Evolutionary conservation across 805 yeast species (phyloP).

Genomic region (Ogataea paradorogensis): DNA sequence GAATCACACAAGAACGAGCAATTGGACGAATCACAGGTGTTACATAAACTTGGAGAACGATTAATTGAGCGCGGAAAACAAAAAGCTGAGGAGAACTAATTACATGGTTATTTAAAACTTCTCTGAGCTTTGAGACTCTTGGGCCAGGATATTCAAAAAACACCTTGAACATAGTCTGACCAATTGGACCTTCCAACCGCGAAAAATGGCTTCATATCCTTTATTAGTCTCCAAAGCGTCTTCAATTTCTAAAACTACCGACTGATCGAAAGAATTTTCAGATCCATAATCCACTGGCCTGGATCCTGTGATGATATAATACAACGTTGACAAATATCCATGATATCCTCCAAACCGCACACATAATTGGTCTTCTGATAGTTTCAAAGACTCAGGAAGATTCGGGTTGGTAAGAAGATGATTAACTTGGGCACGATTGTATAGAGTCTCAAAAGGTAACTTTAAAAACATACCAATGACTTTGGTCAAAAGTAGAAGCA

Average conservation of each 20-base stretch:
- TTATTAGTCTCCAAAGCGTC: slow-evolving; percentile 40
- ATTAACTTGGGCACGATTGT: slow-evolving; percentile 78
- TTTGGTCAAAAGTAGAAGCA: slow-evolving; percentile 58
- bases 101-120: slow-evolving; percentile 8
- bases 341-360: slow-evolving; percentile 55
- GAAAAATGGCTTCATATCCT: slow-evolving; percentile 56
- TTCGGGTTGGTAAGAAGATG: slow-evolving; percentile 44
- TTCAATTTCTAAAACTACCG: slow-evolving; percentile 27
- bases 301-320: slow-evolving; percentile 42
- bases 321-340: slow-evolving; percentile 54
- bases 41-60: slow-evolving; percentile 21
- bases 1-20: slow-evolving; percentile 22
- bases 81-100: slow-evolving; percentile 8
- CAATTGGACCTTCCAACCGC: slow-evolving; percentile 91
- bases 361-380: slow-evolving; percentile 49
- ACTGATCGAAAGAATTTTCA: slow-evolving; percentile 19
- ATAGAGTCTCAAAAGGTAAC: slow-evolving; percentile 83
- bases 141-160: slow-evolving; percentile 63
- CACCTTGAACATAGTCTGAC: slow-evolving; percentile 78
- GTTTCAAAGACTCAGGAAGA: slow-evolving; percentile 42
- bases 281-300: slow-evolving; percentile 28
- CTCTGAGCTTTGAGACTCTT: slow-evolving; percentile 41
- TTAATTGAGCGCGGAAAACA: slow-evolving; percentile 18
- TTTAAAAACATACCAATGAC: slow-evolving; percentile 67
- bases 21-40: slow-evolving; percentile 15